Base-by-base conservation (phyloP, 352 stramenopile species). In the Globisporangium abappressorium region DNA sequence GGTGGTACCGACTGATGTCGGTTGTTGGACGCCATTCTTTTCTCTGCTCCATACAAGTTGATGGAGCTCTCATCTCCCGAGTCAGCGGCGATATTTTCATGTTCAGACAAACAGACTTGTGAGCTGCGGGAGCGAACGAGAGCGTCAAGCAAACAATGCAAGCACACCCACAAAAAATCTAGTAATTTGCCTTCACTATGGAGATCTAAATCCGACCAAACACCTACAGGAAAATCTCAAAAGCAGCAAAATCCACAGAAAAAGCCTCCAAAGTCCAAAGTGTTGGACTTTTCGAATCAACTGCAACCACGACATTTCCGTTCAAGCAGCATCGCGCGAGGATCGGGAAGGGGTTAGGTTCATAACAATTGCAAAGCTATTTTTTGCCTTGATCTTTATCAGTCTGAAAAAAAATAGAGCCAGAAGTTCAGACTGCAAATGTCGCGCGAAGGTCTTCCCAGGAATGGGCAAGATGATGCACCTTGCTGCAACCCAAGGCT, bases 401-500 rank as follows among this genome's bases (percentile, higher is more conserved):
- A n/a, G 2, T 65, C 18, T 57, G 2, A 2, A 54, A 43, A 5
- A 12, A 47, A 64, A 69, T 64, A 58, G 61, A 66, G 61, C 61
- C 61, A 66, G 61, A 69, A 65, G 46, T 33, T 22, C 9, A 28
- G 46, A 1, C 4, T 26, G 30, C 8, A 24, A 15, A 64, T 15
- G 64, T 69, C 55, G 64, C 55, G 41, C 64, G 64, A 69, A 69
- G 55, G 64, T 69, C 38, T 20, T 20, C 3, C 55, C 26, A 69
- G 53, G 1, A 22, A 30, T 5, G 12, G 9, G 6, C 15, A 49
- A 49, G 43, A 24, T 51, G 43, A 51, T 51, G 43, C 43, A 51
- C 6, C 6, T 24, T 51, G 43, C 5, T 51, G 43, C 43, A 51
- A 24, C 18, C 18, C 18, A 24, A 24, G 6, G 18, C 22, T 51